Base-by-base conservation (phyloP, 164 flowering plant genomes). In the Warburgia ugandensis region DNA sequence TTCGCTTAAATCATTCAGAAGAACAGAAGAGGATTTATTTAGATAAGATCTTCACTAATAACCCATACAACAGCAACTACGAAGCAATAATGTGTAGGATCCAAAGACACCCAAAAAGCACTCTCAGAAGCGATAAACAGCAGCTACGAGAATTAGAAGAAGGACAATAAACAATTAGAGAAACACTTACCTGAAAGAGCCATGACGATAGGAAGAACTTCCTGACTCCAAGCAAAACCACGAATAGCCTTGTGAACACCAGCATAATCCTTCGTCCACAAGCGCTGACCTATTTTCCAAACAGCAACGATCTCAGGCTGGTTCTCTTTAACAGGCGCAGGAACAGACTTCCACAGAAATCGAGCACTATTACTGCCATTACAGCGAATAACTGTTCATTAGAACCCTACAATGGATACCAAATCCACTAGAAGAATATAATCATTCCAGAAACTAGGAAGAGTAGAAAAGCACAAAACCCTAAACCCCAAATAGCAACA, bases 301-400 rank as follows among this genome's bases (percentile, higher is more conserved):
- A 65, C 84, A 0, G 94, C 98, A 38, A 57, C 73, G 11, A 86
- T 65, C 61, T 92, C 95, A 3, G 89, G 83, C 44, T 62, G 60
- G 55, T 48, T 66, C 59, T 88, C 98, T 53, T 88, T 92, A 29
- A 79, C 58, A 0, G 58, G 61, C 1, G 59, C 14, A 47, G 96
- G 94, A 30, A 86, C 76, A 12, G 77, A 64, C 62, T 92, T 92
- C 98, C 98, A 92, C 42, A 92, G 59, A 71, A 83, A 92, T 41
- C 98, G 58, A 3, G 96, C 95, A 62, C 83, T 86, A 36, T 88
- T 81, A 50, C 98, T 92, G 77, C 60, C 72, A 58, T 20, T 32
- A 16, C 26, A 23, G 7, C 6, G 19, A 40, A 43, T 20, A 4
- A 8, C 23, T 6, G 10, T n/a, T 43, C 26, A 38, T 9, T 3